Percentiles rank a stretch among this genome's conserved stretches.
phyloP scores from a whole-genome alignment of 768 basidiomycete genomes.

The Russula compacta region DNA sequence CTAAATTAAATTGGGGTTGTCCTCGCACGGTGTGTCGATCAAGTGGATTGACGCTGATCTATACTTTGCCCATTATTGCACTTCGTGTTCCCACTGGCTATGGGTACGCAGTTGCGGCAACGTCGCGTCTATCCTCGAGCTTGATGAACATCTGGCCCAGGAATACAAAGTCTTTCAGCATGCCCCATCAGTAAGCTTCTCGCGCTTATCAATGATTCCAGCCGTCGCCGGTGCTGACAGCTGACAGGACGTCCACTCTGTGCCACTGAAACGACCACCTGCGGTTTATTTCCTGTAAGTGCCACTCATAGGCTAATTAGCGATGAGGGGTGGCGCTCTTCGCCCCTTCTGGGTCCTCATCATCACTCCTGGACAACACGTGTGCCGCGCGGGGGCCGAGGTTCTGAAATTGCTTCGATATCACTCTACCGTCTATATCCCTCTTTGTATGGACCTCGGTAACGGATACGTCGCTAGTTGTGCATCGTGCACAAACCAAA shows the following conservation, averaged over 20 bases:
- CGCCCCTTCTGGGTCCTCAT: not conserved
- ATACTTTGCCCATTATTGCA: not conserved
- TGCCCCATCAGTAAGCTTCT: conserved; percentile 64
- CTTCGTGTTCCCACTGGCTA: not conserved
- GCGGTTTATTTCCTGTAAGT: conserved; percentile 75
- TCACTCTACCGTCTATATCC: not conserved
- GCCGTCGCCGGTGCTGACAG: not conserved
- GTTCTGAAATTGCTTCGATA: not conserved
- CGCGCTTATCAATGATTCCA: not conserved
- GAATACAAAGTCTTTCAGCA: conserved; percentile 95
- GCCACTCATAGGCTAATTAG: not conserved
- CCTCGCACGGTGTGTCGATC: not conserved
- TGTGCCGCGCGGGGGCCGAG: not conserved
- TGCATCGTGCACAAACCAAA: not conserved
- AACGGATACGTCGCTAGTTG: not conserved
- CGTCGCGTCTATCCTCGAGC: conserved; percentile 87
- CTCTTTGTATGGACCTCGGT: not conserved
- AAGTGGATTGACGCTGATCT: not conserved
- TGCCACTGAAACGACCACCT: conserved; percentile 76
- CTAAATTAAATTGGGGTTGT: not conserved
- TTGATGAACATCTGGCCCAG: conserved; percentile 88
- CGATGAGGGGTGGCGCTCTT: not conserved
- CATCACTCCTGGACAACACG: not conserved
- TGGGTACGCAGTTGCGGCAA: conserved; percentile 70
- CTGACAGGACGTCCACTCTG: conserved; percentile 64